A percentile compares a stretch with the other conserved stretches of the same genome.
Conservation (phyloP, 2,329 filamentous ascomycete species). For the Alternaria ethzedia region DNA sequence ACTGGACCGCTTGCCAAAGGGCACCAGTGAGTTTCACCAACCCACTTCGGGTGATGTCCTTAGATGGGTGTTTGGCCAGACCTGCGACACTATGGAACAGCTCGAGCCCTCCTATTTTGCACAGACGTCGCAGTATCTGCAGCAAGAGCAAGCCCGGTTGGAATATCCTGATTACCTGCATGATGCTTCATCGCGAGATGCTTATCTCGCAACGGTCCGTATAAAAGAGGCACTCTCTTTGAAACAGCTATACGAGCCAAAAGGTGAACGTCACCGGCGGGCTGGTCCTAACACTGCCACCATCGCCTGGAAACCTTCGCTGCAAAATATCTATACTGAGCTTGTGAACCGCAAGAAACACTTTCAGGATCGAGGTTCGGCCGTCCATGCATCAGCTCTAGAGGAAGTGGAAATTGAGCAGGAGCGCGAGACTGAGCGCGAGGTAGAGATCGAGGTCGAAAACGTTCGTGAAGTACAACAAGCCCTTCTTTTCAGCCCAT, state of each 20-base stretch:
- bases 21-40: background rate
- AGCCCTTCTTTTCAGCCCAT: constrained; percentile 49
- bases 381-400: constrained; percentile 58
- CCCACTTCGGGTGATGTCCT: constrained; percentile 62
- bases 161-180: constrained; percentile 53
- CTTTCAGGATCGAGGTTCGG: constrained; percentile 55
- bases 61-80: constrained; percentile 69
- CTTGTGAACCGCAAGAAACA: constrained; percentile 45
- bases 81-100: constrained; percentile 65
- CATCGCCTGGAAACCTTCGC: constrained; percentile 26
- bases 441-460: constrained; percentile 66
- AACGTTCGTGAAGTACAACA: constrained; percentile 62
- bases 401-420: constrained; percentile 65
- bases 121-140: constrained; percentile 68
- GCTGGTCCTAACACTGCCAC: constrained; percentile 2
- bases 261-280: constrained; percentile 5
- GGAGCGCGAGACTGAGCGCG: constrained; percentile 56
- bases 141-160: constrained; percentile 58
- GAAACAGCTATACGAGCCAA: constrained; percentile 62
- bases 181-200: constrained; percentile 33
- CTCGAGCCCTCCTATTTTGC: constrained; percentile 64
- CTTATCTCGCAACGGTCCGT: constrained; percentile 55
- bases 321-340: constrained; percentile 42
- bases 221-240: constrained; percentile 65
- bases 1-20: constrained; percentile 37